phyloP scores from a whole-genome alignment of 371 early-diverging fungal species.

The Mucor sp. region DNA sequence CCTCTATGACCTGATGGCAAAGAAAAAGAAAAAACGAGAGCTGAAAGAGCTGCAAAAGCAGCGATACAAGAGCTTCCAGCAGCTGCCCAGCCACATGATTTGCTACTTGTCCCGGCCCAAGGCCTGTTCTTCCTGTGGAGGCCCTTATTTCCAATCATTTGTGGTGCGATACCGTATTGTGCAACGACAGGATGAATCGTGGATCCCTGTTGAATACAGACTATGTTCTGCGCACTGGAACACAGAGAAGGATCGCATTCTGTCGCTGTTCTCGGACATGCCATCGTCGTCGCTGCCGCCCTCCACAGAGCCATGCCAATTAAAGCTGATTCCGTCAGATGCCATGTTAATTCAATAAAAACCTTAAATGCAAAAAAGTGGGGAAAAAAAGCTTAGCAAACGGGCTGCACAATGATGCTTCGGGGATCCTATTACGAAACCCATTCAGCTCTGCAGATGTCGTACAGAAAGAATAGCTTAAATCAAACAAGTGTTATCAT shows the following conservation, averaged over 20 bases:
- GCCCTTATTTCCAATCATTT: conserved; percentile 78
- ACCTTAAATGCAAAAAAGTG: too few species aligned
- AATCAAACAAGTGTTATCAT: not conserved
- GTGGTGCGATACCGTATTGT: conserved; percentile 64
- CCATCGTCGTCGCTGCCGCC: conserved; percentile 5
- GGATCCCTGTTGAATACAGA: conserved; percentile 70
- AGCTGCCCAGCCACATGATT: conserved; percentile 54
- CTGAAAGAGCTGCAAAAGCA: not conserved
- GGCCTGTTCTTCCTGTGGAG: conserved; percentile 85
- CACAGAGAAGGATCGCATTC: conserved; percentile 64
- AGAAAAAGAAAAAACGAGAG: conserved; percentile 46
- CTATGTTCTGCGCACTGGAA: conserved; percentile 83
- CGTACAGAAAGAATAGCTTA: not conserved
- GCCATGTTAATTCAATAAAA: not conserved
- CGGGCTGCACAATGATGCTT: not conserved
- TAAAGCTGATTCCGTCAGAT: not conserved
- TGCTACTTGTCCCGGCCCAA: conserved; percentile 66
- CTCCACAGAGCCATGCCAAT: conserved; percentile 8
- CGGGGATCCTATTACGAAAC: not conserved
- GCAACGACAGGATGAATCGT: conserved; percentile 48
- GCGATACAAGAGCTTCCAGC: conserved; percentile 3
- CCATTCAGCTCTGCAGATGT: not conserved
- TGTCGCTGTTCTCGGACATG: conserved; percentile 30
- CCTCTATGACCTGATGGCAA: conserved; percentile 49
- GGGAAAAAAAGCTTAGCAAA: not conserved